phyloP scores from a whole-genome alignment of 2,329 filamentous ascomycete species.

The Rosellinia necatrix region DNA sequence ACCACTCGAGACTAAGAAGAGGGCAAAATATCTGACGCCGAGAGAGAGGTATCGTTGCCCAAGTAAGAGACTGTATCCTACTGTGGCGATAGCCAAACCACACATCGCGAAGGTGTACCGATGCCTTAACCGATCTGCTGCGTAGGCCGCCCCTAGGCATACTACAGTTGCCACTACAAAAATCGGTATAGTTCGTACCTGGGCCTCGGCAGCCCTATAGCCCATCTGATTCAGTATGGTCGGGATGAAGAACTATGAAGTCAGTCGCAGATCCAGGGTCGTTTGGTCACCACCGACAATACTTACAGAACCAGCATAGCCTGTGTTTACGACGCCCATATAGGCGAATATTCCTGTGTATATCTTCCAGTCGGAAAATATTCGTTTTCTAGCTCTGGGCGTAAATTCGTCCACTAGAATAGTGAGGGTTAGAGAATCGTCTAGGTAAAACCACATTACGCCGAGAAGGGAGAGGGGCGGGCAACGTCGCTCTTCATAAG shows the following conservation, averaged over 20 bases:
- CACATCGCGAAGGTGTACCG: conserved; percentile 59
- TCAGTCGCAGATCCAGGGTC: background rate
- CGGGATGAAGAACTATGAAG: conserved; percentile 42
- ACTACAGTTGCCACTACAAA: conserved; percentile 42
- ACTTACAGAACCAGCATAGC: conserved; percentile 44
- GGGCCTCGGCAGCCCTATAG: conserved; percentile 41
- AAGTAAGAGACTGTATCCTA: conserved; percentile 62
- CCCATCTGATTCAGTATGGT: conserved; percentile 46
- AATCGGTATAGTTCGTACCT: conserved; percentile 45
- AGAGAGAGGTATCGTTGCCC: conserved; percentile 51
- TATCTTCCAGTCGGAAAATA: conserved; percentile 33
- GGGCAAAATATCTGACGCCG: conserved; percentile 56
- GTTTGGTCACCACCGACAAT: background rate
- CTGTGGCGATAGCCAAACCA: conserved; percentile 53
- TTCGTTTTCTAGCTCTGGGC: conserved; percentile 50
- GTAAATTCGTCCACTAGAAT: conserved; percentile 54
- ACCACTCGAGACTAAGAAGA: conserved; percentile 59
- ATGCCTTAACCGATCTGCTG: conserved; percentile 55
- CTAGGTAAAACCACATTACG: no score
- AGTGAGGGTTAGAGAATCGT: conserved; percentile 4
- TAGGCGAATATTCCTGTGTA: conserved; percentile 12
- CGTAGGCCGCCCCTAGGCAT: conserved; percentile 45
- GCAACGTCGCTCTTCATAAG: no score
- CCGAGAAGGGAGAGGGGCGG: no score
- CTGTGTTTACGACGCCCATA: conserved; percentile 48